Percentiles rank a stretch among this genome's conserved stretches.
phyloP scores from a whole-genome alignment of 2,329 filamentous ascomycete species.

The Decorospora gaudefroyi region DNA sequence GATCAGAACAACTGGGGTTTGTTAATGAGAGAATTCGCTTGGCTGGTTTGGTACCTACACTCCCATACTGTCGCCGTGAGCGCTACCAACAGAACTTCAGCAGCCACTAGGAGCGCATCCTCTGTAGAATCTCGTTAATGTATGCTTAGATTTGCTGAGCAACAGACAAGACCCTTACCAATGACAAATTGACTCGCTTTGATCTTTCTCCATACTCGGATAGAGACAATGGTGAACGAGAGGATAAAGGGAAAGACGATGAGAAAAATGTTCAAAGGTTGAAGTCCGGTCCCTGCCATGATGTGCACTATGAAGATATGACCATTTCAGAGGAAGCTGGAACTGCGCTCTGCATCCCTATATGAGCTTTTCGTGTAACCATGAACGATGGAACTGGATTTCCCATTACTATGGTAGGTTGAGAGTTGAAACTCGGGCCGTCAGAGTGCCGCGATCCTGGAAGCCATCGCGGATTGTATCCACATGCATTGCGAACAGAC shows the following conservation, averaged over 20 bases:
- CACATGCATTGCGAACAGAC: no score
- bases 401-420: no score
- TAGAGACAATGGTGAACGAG: constrained; percentile 4
- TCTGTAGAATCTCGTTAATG: not conserved
- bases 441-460: no score
- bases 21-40: not conserved
- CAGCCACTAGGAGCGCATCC: not conserved
- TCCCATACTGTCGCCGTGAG: not conserved
- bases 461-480: no score
- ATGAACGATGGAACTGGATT: no score
- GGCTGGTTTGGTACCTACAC: not conserved
- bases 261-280: constrained; percentile 9
- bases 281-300: constrained; percentile 12
- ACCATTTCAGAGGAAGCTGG: no score
- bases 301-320: not conserved
- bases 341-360: no score
- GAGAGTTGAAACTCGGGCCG: no score
- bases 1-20: not conserved
- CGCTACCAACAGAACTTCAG: not conserved
- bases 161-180: not conserved
- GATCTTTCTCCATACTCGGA: constrained; percentile 8
- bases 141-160: not conserved
- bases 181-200: constrained; percentile 3
- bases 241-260: constrained; percentile 8
- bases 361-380: no score